Evolutionary conservation across 2,329 filamentous ascomycete species (phyloP).

Genomic region (Onygenales sp.): DNA sequence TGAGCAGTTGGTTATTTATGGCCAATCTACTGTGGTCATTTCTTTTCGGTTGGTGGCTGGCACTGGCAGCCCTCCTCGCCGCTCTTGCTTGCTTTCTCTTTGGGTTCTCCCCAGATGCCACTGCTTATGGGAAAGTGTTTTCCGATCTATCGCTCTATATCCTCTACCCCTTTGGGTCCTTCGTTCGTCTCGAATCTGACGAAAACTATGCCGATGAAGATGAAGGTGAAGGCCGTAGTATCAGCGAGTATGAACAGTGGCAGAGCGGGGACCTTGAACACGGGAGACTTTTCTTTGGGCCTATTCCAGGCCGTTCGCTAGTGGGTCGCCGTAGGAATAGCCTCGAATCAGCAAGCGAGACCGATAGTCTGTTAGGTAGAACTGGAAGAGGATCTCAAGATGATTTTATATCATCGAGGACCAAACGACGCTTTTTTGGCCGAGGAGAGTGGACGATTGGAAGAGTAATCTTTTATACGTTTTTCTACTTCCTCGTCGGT

Average conservation of each 20-base stretch:
- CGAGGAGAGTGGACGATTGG: conserved; percentile 93
- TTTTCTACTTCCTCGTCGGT: conserved; percentile 89
- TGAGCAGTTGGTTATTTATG: conserved; percentile 72
- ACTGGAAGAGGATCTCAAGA: conserved; percentile 43
- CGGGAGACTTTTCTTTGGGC: conserved; percentile 90
- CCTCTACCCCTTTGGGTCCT: conserved; percentile 94
- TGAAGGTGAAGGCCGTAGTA: conserved; percentile 88
- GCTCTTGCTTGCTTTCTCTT: conserved; percentile 72
- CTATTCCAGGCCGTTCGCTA: conserved; percentile 63
- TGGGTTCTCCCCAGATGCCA: conserved; percentile 66
- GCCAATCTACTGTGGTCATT: conserved; percentile 90
- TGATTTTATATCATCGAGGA: conserved; percentile 33
- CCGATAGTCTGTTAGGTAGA: conserved; percentile 74
- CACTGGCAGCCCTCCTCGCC: conserved; percentile 62
- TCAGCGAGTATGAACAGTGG: conserved; percentile 98
- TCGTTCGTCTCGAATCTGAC: conserved; percentile 85
- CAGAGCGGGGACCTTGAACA: conserved; percentile 95
- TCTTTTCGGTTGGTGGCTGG: conserved; percentile 94
- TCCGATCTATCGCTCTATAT: conserved; percentile 78
- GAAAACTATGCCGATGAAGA: conserved; percentile 93
- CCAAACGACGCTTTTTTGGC: conserved; percentile 84
- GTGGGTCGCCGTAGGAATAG: conserved; percentile 80
- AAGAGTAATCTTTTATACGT: conserved; percentile 87
- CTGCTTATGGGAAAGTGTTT: conserved; percentile 77
- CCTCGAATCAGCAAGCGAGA: conserved; percentile 80